Evolutionary conservation across 768 basidiomycete genomes (phyloP), one percentile per base, ranked within the genome.

Genomic region (Serpula lacrymans): DNA sequence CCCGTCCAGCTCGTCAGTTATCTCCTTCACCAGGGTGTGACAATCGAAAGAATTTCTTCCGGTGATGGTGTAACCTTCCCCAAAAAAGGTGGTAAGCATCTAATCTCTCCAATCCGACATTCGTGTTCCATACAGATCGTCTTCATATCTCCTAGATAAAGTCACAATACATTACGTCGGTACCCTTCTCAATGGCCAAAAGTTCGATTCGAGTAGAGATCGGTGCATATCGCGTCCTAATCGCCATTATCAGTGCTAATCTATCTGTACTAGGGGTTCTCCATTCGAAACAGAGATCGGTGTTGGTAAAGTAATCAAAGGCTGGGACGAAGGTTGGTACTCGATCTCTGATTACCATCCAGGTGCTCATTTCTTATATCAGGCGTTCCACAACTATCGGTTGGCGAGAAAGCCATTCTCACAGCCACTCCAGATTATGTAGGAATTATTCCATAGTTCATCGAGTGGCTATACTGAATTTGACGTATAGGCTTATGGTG

Each of bases 251-350:
- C 34, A 13, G 21, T 17, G 9, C 30, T 49, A 41, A 50, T 43
- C 42, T 43, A 33, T 39, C 43, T 24, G 34, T 18, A n/a, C 10
- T 59, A 88, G 88, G 27, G 67, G 69, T 0, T 3, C 3, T 0
- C 76, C 87, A 1, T 91, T 92, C 59, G 52, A 62, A 46, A 88
- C 85, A 3, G 55, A 76, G 56, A 90, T 91, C 47, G 88, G 90
- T 32, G 68, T 79, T 14, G 85, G 87, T 6, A 80, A 82, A 55
- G 90, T 94, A 34, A 92, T 94, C 66, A 84, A 72, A 55, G 88
- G 90, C 22, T 93, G 89, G 91, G 90, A 92, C 54, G 87, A 91
- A 60, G 90, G 91, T 83, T 49, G 51, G 73, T 63, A 25, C 20
- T 6, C 11, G n/a, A n/a, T n/a, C n/a, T 37, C 39, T 44, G 21